These are phyloP conservation scores for Calendula officinalis DNA, from an alignment of 129 eudicot species.

Conservation along the genomic window DNA sequence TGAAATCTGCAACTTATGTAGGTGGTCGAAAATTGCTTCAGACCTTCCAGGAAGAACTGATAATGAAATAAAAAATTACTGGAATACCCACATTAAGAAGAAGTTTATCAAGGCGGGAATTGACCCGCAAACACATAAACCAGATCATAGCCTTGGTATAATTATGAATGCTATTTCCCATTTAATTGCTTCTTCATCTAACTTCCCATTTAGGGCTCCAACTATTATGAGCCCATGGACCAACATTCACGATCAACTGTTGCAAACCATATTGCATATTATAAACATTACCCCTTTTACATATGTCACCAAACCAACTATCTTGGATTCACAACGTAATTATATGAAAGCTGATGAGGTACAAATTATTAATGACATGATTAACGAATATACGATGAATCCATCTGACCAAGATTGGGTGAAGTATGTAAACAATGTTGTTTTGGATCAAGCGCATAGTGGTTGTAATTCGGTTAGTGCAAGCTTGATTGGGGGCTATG, in stretches of 20 bases:
- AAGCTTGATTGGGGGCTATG: slow-evolving; percentile 22
- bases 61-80: slow-evolving; percentile 26
- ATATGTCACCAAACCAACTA: slow-evolving; percentile 18
- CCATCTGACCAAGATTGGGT: slow-evolving; percentile 29
- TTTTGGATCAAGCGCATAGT: slow-evolving; percentile 11
- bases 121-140: slow-evolving; percentile 42
- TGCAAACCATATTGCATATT: slow-evolving; percentile 34
- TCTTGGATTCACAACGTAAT: slow-evolving; percentile 20
- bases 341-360: slow-evolving; percentile 22
- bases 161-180: slow-evolving; percentile 25
- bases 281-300: slow-evolving; percentile 33
- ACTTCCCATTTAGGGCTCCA: slow-evolving; percentile 16
- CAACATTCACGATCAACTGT: slow-evolving; percentile 29
- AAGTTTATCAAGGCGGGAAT: slow-evolving; percentile 43
- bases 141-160: slow-evolving; percentile 25
- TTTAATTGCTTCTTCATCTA: slow-evolving; percentile 16
- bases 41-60: slow-evolving; percentile 23
- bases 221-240: slow-evolving; percentile 18
- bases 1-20: slow-evolving; percentile 9
- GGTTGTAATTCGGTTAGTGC: slow-evolving; percentile 12
- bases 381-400: slow-evolving; percentile 22
- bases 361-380: slow-evolving; percentile 18
- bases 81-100: slow-evolving; percentile 40
- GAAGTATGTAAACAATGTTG: slow-evolving; percentile 20
- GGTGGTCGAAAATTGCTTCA: slow-evolving; percentile 55